A percentile compares a stretch with the other conserved stretches of the same genome.
These are phyloP conservation scores for Aspergillus fumigatiaffinis DNA, from an alignment of 2,329 filamentous ascomycete genomes.

Conservation along the genomic window DNA sequence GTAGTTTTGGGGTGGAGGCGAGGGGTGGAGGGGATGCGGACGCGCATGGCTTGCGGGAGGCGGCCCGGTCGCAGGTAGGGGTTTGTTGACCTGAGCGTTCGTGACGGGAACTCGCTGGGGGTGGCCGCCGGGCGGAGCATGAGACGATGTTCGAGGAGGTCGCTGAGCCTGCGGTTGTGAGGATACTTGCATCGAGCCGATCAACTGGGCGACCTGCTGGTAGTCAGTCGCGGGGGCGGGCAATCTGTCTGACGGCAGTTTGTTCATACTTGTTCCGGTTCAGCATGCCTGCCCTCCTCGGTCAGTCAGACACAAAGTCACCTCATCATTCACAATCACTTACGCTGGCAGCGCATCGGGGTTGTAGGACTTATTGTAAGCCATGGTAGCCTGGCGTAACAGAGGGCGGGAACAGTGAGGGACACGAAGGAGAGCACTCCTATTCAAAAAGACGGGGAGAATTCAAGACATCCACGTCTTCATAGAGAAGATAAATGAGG, in stretches of 20 bases:
- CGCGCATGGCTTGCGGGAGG: slow-evolving; percentile 22
- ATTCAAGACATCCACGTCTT: background rate
- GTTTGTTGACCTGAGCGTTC: slow-evolving; percentile 14
- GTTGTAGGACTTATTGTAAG: slow-evolving; percentile 90
- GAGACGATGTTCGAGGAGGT: slow-evolving; percentile 23
- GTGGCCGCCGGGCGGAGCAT: slow-evolving; percentile 18
- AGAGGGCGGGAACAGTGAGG: slow-evolving; percentile 3
- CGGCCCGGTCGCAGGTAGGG: slow-evolving; percentile 8
- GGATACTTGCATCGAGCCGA: slow-evolving; percentile 33
- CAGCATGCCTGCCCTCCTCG: slow-evolving; percentile 57
- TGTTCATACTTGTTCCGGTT: slow-evolving; percentile 63
- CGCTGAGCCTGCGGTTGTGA: slow-evolving; percentile 24
- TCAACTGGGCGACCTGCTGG: slow-evolving; percentile 44
- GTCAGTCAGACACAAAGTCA: slow-evolving; percentile 15
- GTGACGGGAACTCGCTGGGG: slow-evolving; percentile 26
- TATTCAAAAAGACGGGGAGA: slow-evolving; percentile 1
- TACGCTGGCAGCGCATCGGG: slow-evolving; percentile 92
- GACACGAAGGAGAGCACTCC: background rate
- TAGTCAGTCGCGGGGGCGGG: background rate
- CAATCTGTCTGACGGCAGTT: background rate
- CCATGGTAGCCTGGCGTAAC: slow-evolving; percentile 58
- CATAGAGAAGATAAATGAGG: background rate
- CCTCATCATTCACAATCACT: slow-evolving; percentile 32
- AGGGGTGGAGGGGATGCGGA: slow-evolving; percentile 38
- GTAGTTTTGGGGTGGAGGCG: slow-evolving; percentile 45